Evolutionary conservation across 129 eudicot genomes (phyloP), one percentile per base, ranked within the genome.

Genomic region (Kitagawia praeruptora): DNA sequence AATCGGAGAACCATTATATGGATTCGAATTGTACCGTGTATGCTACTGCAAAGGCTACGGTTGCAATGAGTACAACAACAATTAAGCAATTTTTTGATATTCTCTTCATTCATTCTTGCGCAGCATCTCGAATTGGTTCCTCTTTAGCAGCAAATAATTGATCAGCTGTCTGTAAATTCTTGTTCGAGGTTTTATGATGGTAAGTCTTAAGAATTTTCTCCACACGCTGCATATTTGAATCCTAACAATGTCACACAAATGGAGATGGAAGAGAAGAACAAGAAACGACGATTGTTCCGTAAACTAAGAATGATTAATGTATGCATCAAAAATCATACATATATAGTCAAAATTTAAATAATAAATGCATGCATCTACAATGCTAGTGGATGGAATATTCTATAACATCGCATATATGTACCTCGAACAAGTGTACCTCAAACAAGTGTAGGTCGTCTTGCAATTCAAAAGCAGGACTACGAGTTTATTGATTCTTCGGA

Each of bases 41-140:
- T 21, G 86, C 88, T 14, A 88, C 82, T 41, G 90, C 82, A 74
- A 87, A 87, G 53, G n/a, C n/a, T n/a, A n/a, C n/a, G n/a, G n/a
- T n/a, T n/a, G n/a, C n/a, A n/a, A n/a, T n/a, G n/a, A n/a, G n/a
- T n/a, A n/a, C n/a, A n/a, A n/a, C n/a, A n/a, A n/a, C n/a, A n/a
- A n/a, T n/a, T n/a, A n/a, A n/a, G 79, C 88, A 84, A 69, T 84
- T 80, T 74, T 87, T 80, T 3, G 90, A 83, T 10, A 84, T 80
- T 3, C 86, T 75, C 48, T 75, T 76, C 78, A 87, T 70, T 84
- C 86, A 87, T 0, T 80, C 81, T 76, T 87, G 82, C 38, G 90
- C 88, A 2, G 82, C 11, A 1, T 45, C 5, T 5, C 80, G 87
- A 25, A 77, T 77, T 19, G 46, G 1, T 7, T 81, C 82, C 7